These are phyloP conservation scores for Echinosophora koreensis DNA, from an alignment of 306 rosid genomes.

Conservation along the genomic window DNA sequence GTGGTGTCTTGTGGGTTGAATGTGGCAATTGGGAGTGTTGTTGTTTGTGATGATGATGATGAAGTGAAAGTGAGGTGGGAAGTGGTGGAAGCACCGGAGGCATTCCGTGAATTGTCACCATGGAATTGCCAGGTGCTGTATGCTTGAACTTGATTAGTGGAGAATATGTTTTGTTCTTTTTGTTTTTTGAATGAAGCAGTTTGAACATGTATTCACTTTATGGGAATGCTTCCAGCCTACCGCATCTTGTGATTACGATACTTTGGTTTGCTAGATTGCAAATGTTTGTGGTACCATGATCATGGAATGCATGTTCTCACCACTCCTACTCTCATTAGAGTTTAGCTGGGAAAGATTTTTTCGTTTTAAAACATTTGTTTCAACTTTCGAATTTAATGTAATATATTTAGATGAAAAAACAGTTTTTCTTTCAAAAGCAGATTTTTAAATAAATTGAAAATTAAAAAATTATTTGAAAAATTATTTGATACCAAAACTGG, in stretches of 20 bases:
- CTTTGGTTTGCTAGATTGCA: no score
- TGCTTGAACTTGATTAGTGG: constrained; percentile 58
- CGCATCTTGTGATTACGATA: no score
- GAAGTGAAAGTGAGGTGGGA: constrained; percentile 56
- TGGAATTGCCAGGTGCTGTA: constrained; percentile 59
- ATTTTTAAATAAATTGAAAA: no score
- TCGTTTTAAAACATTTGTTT: no score
- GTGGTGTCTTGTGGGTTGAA: constrained; percentile 63
- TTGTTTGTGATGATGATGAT: background rate
- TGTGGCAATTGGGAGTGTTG: constrained; percentile 61
- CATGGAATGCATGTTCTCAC: background rate
- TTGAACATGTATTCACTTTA: background rate
- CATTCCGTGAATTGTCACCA: constrained; percentile 55
- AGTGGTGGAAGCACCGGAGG: constrained; percentile 54
- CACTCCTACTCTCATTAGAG: no score
- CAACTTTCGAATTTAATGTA: no score
- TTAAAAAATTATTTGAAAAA: no score
- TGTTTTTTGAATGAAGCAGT: background rate
- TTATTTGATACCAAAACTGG: no score
- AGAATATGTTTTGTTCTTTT: constrained; percentile 3
- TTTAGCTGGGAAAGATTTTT: no score
- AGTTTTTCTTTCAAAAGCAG: no score
- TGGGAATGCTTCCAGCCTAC: background rate
- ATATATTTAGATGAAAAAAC: no score
- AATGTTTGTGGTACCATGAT: background rate